Evolutionary conservation across 2,329 filamentous ascomycete genomes (phyloP).

Genomic region (Sporothrix phasma): DNA sequence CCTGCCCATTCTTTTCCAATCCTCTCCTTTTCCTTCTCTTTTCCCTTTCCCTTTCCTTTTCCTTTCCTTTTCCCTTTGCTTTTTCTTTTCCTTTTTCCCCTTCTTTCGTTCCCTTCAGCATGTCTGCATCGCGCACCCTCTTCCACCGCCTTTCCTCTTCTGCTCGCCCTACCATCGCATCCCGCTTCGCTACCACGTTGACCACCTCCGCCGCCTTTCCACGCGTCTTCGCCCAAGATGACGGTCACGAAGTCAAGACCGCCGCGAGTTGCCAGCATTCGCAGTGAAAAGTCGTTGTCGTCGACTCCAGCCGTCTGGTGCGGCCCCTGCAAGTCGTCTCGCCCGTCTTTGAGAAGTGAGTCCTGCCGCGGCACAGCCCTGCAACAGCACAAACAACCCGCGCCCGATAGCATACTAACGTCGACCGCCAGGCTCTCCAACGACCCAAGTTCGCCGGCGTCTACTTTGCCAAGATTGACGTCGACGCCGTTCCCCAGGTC

Average conservation of each 20-base stretch:
- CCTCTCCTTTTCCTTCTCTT: background rate
- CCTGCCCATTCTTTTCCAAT: background rate
- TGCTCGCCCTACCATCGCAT: background rate
- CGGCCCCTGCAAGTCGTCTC: slow-evolving; percentile 89
- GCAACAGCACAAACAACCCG: slow-evolving; percentile 5
- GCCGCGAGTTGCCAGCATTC: slow-evolving; percentile 26
- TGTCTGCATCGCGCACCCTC: slow-evolving; percentile 11
- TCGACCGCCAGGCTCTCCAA: slow-evolving; percentile 44
- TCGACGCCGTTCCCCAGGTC: slow-evolving; percentile 69
- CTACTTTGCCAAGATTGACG: slow-evolving; percentile 83
- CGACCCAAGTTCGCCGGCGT: slow-evolving; percentile 36
- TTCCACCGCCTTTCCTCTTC: background rate
- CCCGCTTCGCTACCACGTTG: background rate
- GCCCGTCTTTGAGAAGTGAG: slow-evolving; percentile 59
- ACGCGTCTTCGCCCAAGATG: slow-evolving; percentile 15
- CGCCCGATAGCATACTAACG: background rate
- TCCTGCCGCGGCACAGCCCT: slow-evolving; percentile 4
- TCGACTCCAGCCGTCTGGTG: slow-evolving; percentile 89
- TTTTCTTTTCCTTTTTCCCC: background rate
- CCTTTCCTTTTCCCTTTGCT: background rate
- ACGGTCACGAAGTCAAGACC: slow-evolving; percentile 16
- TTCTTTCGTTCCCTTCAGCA: background rate
- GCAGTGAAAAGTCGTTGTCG: slow-evolving; percentile 48
- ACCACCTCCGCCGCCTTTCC: slow-evolving; percentile 12
- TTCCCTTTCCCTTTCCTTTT: background rate